A percentile compares a stretch with the other conserved stretches of the same genome.
These are phyloP conservation scores for Penicillium hordei DNA, from an alignment of 2,329 filamentous ascomycete species.

Conservation along the genomic window DNA sequence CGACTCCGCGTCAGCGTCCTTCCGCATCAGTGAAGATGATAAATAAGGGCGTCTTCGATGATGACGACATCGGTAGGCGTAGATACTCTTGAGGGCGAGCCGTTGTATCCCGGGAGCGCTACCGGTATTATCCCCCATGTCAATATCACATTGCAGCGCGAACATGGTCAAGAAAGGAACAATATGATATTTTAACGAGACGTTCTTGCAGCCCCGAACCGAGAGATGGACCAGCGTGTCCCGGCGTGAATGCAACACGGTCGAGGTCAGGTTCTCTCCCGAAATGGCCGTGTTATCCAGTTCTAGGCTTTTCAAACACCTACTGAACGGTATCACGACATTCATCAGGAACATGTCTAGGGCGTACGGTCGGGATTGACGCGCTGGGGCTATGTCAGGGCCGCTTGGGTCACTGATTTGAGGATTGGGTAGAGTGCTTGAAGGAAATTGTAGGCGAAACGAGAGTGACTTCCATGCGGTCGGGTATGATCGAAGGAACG, in stretches of 20 bases:
- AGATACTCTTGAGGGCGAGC: slow-evolving; percentile 59
- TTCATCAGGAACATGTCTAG: slow-evolving; percentile 59
- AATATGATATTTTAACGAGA: slow-evolving; percentile 64
- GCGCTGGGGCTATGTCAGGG: slow-evolving; percentile 36
- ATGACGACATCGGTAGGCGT: slow-evolving; percentile 63
- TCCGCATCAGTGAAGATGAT: slow-evolving; percentile 53
- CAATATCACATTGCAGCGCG: slow-evolving; percentile 45
- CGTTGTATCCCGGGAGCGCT: slow-evolving; percentile 34
- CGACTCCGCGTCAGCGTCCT: slow-evolving; percentile 61
- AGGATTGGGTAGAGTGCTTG: slow-evolving; percentile 33
- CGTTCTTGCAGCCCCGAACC: slow-evolving; percentile 63
- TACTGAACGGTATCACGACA: slow-evolving; percentile 57
- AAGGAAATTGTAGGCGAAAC: slow-evolving; percentile 53
- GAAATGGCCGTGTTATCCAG: slow-evolving; percentile 62
- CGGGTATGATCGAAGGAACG: slow-evolving; percentile 57
- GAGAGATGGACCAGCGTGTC: slow-evolving; percentile 60
- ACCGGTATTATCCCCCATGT: slow-evolving; percentile 43
- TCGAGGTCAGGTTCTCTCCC: slow-evolving; percentile 56
- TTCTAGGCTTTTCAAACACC: slow-evolving; percentile 57
- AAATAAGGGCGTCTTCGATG: slow-evolving; percentile 61
- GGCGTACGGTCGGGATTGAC: slow-evolving; percentile 58
- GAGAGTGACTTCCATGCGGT: slow-evolving; percentile 62
- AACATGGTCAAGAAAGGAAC: slow-evolving; percentile 57
- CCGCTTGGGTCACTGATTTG: slow-evolving; percentile 37
- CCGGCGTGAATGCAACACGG: slow-evolving; percentile 55